Evolutionary conservation across 2,329 filamentous ascomycete genomes (phyloP), one percentile per base, ranked within the genome.

Genomic region (Cladosporium sp.): DNA sequence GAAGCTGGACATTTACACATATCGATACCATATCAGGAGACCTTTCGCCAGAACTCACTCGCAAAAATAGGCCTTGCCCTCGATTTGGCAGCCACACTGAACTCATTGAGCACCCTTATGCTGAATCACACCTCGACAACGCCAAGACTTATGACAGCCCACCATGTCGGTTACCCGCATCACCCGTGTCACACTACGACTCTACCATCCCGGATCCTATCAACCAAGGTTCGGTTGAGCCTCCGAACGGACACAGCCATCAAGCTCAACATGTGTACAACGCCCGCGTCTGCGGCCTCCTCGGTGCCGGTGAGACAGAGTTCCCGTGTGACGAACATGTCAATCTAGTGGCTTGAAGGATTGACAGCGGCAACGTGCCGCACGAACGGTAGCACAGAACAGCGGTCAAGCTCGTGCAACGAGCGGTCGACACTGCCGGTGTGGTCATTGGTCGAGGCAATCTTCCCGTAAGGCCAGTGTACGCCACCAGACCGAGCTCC

Each of bases 301-400:
- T 36, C 60, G 32, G 49, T 21, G 30, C 59, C 34, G 48, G 34
- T 43, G 34, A 16, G 34, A 63, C 48, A 25, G 23, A 16, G 21
- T n/a, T n/a, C 34, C 60, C 23, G 60, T 63, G 49, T 30, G 34
- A 63, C 60, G 32, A 39, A 51, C 60, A 51, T 63, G 60, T 63
- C 60, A 63, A 63, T 63, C 48, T 34, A 63, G 63, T 65, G 63
- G 63, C 54, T 65, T 53, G 63, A 21, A 63, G 46, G 32, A 43
- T 58, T 65, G 63, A 65, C 63, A 65, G 63, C 63, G 63, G 63
- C 39, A 65, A 58, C 63, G 63, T 65, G 63, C 63, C 30, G 63
- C 18, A 21, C 43, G 43, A 65, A 59, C 43, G 56, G 54, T 54
- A 26, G 54, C 53, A 65, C 56, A 65, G 43, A 59, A 58, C 39